These are phyloP conservation scores for Rhytidiadelphus loreus DNA, from an alignment of 225 moss, liverwort and hornwort species.

Conservation along the genomic window DNA sequence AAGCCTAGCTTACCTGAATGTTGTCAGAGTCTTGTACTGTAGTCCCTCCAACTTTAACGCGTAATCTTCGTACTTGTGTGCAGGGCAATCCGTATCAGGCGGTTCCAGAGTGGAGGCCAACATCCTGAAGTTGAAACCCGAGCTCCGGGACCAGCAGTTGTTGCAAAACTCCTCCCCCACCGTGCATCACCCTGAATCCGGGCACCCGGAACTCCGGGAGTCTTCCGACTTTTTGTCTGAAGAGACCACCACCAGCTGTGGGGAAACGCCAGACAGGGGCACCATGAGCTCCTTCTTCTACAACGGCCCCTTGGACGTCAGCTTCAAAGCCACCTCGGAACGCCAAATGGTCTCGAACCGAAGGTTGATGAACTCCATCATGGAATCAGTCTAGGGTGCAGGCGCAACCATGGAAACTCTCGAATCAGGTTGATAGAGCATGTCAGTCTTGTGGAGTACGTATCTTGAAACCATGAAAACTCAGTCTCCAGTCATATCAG, in stretches of 20 bases:
- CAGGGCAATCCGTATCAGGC: slow-evolving; percentile 29
- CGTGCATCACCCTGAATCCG: not conserved
- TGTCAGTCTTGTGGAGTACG: too few relatives aligned
- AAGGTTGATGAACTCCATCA: slow-evolving; percentile 22
- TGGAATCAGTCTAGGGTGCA: too few relatives aligned
- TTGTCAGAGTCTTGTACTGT: too few relatives aligned
- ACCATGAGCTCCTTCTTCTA: slow-evolving; percentile 51
- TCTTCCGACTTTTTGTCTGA: slow-evolving; percentile 31
- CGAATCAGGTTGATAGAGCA: too few relatives aligned
- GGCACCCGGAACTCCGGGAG: slow-evolving; percentile 9
- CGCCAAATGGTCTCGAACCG: slow-evolving; percentile 17
- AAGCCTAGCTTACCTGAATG: not conserved
- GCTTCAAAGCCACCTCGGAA: slow-evolving; percentile 29
- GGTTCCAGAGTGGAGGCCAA: slow-evolving; percentile 40
- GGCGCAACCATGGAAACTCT: too few relatives aligned
- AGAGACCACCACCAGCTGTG: slow-evolving; percentile 33
- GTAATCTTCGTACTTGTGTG: not conserved
- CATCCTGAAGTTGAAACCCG: slow-evolving; percentile 33
- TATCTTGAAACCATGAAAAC: not conserved
- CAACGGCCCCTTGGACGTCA: slow-evolving; percentile 23
- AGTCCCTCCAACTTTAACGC: not conserved
- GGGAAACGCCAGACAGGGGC: slow-evolving; percentile 30
- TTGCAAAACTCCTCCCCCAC: not conserved
- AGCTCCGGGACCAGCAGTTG: slow-evolving; percentile 19
- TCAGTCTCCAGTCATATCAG: too few relatives aligned